These are phyloP conservation scores for Amanita phalloides DNA, from an alignment of 768 basidiomycete genomes.

Conservation along the genomic window DNA sequence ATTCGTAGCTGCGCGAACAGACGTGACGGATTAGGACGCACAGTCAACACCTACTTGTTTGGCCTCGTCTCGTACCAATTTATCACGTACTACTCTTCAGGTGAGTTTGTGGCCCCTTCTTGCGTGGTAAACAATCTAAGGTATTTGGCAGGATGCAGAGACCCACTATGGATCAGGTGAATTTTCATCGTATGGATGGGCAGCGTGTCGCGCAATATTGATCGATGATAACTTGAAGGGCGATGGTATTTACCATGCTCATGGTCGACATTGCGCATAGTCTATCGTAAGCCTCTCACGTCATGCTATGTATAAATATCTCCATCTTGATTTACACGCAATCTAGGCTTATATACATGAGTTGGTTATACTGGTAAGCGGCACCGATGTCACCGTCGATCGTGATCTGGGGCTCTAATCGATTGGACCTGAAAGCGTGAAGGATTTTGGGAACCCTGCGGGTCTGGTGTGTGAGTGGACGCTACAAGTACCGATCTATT, in stretches of 20 bases:
- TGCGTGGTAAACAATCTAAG: not conserved
- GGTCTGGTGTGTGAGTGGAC: slow-evolving; percentile 5
- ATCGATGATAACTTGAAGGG: not conserved
- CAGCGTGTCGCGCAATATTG: not conserved
- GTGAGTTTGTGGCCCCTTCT: not conserved
- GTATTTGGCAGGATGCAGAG: not conserved
- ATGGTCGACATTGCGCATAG: slow-evolving; percentile 10
- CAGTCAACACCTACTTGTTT: not conserved
- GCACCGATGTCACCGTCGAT: not conserved
- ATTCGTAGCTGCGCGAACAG: not conserved
- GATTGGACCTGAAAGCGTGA: slow-evolving; percentile 4
- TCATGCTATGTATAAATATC: not conserved
- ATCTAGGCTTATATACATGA: slow-evolving; percentile 7
- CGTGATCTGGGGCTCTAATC: not conserved
- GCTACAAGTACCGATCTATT: not conserved
- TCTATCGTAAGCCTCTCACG: slow-evolving; percentile 7
- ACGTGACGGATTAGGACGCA: not conserved
- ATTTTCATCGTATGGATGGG: not conserved
- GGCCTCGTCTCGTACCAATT: not conserved
- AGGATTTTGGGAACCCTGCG: slow-evolving; percentile 8
- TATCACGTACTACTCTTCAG: not conserved
- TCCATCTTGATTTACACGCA: not conserved
- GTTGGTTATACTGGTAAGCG: not conserved
- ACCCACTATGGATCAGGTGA: not conserved
- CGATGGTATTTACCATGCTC: slow-evolving; percentile 8